A percentile compares a stretch with the other conserved stretches of the same genome.
phyloP scores from a whole-genome alignment of 441 rosid genomes.

The Populus trichocarpa region DNA sequence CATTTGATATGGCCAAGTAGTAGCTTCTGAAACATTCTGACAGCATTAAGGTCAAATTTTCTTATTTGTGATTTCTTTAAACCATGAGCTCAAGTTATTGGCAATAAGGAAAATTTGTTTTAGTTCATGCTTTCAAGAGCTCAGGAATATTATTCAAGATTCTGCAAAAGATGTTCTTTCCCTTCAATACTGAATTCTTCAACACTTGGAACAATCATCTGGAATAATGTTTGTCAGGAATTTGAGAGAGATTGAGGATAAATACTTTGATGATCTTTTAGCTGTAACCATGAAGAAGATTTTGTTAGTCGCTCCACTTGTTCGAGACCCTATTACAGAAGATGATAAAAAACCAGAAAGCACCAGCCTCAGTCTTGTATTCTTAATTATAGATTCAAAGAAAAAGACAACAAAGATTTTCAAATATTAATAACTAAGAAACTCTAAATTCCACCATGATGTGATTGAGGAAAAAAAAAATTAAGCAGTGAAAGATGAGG shows the following conservation, averaged over 20 bases:
- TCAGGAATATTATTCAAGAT: neutral
- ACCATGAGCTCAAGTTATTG: constrained; percentile 29
- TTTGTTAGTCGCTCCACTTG: constrained; percentile 32
- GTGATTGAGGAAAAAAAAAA: too few relatives aligned
- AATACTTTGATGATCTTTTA: constrained; percentile 26
- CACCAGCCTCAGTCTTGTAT: neutral
- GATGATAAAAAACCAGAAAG: neutral
- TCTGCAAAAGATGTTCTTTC: neutral
- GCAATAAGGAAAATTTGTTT: neutral
- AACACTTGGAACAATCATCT: constrained; percentile 18
- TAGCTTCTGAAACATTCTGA: constrained; percentile 17
- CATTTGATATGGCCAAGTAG: constrained; percentile 33
- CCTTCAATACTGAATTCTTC: neutral
- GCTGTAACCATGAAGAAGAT: constrained; percentile 19
- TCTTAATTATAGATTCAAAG: too few relatives aligned
- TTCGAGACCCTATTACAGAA: constrained; percentile 15
- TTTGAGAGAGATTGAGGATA: constrained; percentile 28
- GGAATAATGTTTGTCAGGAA: constrained; percentile 23
- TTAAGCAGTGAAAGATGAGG: too few relatives aligned
- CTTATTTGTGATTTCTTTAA: constrained; percentile 32
- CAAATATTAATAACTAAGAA: too few relatives aligned
- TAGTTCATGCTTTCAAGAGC: neutral
- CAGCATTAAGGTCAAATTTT: constrained; percentile 21
- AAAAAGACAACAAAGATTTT: too few relatives aligned
- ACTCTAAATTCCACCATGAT: too few relatives aligned